Evolutionary conservation across 2,329 filamentous ascomycete species (phyloP).

Genomic region (Ceratocystis destructans): DNA sequence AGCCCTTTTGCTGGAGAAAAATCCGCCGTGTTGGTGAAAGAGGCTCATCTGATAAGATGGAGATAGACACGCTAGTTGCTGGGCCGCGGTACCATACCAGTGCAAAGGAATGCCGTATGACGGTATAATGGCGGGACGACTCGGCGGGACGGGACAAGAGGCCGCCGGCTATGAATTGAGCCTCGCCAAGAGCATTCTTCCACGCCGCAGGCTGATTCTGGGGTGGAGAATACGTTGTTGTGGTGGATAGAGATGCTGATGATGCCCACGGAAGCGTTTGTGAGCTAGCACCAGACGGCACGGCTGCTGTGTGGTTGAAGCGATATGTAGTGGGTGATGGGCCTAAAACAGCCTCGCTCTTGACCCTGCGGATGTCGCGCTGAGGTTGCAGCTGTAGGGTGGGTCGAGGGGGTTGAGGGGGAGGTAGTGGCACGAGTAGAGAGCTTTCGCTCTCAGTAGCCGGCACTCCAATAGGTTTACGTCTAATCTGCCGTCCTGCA

Average conservation of each 20-base stretch:
- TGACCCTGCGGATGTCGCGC: constrained; percentile 13
- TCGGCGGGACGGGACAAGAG: constrained; percentile 49
- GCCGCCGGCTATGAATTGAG: constrained; percentile 51
- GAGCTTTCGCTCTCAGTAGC: neutral
- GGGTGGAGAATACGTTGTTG: neutral
- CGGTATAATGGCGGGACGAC: constrained; percentile 50
- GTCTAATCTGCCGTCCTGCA: constrained; percentile 1
- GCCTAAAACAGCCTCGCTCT: constrained; percentile 11
- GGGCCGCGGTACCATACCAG: constrained; percentile 54
- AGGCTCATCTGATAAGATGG: constrained; percentile 46
- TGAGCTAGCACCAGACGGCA: neutral
- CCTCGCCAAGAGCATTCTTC: constrained; percentile 42
- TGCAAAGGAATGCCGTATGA: constrained; percentile 51
- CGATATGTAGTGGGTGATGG: neutral
- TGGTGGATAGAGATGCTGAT: neutral
- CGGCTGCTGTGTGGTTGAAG: neutral
- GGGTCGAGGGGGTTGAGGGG: neutral
- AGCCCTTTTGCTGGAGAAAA: constrained; percentile 57
- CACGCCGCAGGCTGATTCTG: constrained; percentile 23
- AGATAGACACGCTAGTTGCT: constrained; percentile 48
- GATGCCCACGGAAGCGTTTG: neutral
- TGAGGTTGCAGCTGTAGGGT: neutral
- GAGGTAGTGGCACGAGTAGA: neutral
- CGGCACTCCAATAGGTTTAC: constrained; percentile 6
- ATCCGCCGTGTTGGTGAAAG: constrained; percentile 45